Evolutionary conservation across 2,329 filamentous ascomycete species (phyloP).

Genomic region (Nemania bipapillata): DNA sequence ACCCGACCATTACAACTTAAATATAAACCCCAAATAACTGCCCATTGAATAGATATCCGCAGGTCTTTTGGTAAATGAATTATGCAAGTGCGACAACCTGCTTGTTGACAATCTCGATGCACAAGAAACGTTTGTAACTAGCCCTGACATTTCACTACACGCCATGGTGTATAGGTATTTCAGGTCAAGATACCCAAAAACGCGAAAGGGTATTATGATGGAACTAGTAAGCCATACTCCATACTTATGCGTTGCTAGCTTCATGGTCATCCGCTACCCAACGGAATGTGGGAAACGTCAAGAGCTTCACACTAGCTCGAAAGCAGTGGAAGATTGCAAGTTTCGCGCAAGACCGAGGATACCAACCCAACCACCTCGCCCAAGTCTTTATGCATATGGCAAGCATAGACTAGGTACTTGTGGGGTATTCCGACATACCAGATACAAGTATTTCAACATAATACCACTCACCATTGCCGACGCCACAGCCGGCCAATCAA

Average conservation of each 20-base stretch:
- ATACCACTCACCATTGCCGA: not conserved
- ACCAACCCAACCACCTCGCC: conserved; percentile 8
- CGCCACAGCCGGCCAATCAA: conserved; percentile 17
- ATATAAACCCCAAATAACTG: not conserved
- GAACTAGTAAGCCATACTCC: not conserved
- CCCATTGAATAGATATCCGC: conserved; percentile 1
- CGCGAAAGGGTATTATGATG: not conserved
- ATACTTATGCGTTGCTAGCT: conserved; percentile 1
- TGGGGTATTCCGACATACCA: conserved; percentile 11
- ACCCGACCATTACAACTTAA: not conserved
- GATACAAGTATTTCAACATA: not conserved
- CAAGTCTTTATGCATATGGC: conserved; percentile 1
- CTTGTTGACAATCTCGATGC: conserved; percentile 21
- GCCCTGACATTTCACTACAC: conserved; percentile 9
- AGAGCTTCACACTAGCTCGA: not conserved
- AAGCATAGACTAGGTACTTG: conserved; percentile 2
- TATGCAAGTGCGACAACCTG: conserved; percentile 37
- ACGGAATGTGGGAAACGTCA: conserved; percentile 1
- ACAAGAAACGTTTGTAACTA: conserved; percentile 22
- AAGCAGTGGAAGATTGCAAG: not conserved
- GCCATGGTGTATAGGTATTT: not conserved
- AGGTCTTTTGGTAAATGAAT: conserved; percentile 40
- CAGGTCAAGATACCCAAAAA: conserved; percentile 5
- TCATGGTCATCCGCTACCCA: not conserved
- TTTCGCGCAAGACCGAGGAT: conserved; percentile 10